These are phyloP conservation scores for Boletus sp. DNA, from an alignment of 768 basidiomycete genomes.

Conservation along the genomic window DNA sequence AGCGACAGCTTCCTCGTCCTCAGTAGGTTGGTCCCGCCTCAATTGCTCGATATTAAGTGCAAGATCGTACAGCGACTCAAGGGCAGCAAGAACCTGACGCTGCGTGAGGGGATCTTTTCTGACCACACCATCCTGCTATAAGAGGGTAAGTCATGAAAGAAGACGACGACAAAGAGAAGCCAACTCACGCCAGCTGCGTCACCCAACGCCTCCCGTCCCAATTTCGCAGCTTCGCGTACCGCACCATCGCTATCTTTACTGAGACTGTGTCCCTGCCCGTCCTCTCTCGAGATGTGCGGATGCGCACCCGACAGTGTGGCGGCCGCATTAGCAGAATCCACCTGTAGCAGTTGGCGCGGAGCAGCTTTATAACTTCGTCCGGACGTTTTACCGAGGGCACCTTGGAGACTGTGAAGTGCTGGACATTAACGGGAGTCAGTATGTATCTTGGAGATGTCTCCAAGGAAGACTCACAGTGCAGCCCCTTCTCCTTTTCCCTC, in stretches of 20 bases:
- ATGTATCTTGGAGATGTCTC: background rate
- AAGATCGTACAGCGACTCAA: slow-evolving; percentile 85
- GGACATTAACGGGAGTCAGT: slow-evolving; percentile 8
- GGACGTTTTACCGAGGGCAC: slow-evolving; percentile 92
- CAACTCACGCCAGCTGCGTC: slow-evolving; percentile 49
- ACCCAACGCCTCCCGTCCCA: slow-evolving; percentile 71
- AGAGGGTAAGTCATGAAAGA: background rate
- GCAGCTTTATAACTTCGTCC: slow-evolving; percentile 93
- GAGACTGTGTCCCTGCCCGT: slow-evolving; percentile 28
- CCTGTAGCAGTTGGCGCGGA: slow-evolving; percentile 93
- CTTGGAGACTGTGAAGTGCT: slow-evolving; percentile 80
- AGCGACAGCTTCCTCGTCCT: slow-evolving; percentile 42
- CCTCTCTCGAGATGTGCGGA: slow-evolving; percentile 52
- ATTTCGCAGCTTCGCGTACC: slow-evolving; percentile 69
- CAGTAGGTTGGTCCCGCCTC: slow-evolving; percentile 68
- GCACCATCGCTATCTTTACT: slow-evolving; percentile 47
- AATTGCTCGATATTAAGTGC: slow-evolving; percentile 84
- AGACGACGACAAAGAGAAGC: background rate
- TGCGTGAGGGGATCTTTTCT: slow-evolving; percentile 72
- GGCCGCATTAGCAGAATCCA: slow-evolving; percentile 51
- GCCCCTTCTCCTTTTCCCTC: slow-evolving; percentile 80
- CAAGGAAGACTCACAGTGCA: slow-evolving; percentile 43
- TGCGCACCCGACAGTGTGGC: slow-evolving; percentile 41
- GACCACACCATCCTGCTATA: slow-evolving; percentile 59
- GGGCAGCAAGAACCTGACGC: slow-evolving; percentile 69